phyloP scores from a whole-genome alignment of 768 basidiomycete species.

The Lentinula sp. region DNA sequence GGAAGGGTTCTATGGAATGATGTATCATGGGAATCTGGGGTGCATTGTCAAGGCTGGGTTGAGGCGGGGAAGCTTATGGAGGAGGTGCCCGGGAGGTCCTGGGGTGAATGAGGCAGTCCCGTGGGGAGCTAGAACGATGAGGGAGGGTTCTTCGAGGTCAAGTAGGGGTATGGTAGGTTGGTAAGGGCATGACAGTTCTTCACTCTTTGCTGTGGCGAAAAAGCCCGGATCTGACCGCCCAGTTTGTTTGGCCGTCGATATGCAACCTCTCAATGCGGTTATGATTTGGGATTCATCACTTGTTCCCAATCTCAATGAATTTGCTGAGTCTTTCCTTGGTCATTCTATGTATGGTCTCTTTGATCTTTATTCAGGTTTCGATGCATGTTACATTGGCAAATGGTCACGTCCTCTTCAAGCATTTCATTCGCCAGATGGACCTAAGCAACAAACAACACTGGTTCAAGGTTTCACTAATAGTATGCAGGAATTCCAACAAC shows the following conservation, averaged over 20 bases:
- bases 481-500: slow-evolving; percentile 1
- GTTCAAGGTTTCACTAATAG: slow-evolving; percentile 10
- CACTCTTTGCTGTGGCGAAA: background rate
- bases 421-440: slow-evolving; percentile 6
- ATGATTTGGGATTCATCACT: background rate
- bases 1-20: too few species aligned
- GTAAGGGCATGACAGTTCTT: background rate
- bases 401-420: slow-evolving; percentile 6
- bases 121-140: too few species aligned
- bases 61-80: too few species aligned
- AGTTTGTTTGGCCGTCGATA: background rate
- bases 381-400: background rate
- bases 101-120: too few species aligned
- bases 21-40: too few species aligned
- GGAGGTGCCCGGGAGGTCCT: too few species aligned
- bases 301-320: background rate
- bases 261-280: background rate
- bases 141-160: too few species aligned
- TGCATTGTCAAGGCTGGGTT: too few species aligned
- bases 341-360: background rate
- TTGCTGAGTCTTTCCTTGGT: background rate
- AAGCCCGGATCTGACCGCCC: background rate
- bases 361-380: background rate
- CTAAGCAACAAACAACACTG: slow-evolving; percentile 8
- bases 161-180: too few species aligned